Base-by-base conservation (phyloP, 148 eudicot species). In the Fagopyrum esculentum region DNA sequence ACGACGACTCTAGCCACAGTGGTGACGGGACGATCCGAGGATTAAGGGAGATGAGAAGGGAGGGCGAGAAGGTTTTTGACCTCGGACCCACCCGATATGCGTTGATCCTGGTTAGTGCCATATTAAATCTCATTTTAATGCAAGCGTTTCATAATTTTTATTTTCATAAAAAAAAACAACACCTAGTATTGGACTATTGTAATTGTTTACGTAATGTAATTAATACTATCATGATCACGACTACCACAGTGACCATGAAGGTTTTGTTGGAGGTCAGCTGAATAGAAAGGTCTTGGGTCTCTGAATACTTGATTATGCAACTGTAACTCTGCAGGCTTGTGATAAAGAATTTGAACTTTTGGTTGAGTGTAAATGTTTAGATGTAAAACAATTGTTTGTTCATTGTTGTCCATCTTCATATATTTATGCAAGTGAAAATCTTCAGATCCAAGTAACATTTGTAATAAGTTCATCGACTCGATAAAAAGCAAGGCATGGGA, bases 271-370 rank as follows among this genome's bases (percentile, higher is more conserved):
- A 47, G 88, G 79, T 73, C 83, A 80, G 74, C 59, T 91, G 78
- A 87, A 81, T 75, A 81, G 97, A 82, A 95, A 92, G 85, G 73
- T 92, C 71, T 78, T 90, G 50, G 78, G 78, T 75, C 84, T 80
- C 56, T 82, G 48, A 68, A 4, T 50, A 13, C 29, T 5, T 71
- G 73, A 13, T 71, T n/a, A 48, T 45, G 51, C 9, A 3, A 71
- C 54, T 45, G 6, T 0, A 6, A 11, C 29, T 26, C 3, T 44
- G 48, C 72, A 15, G 22, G 49, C 72, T 6, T 5, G 10, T 71
- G 50, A 48, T 17, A 71, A 46, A 46, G 73, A 2, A 45, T 8
- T 15, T 46, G 17, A 71, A 6, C 29, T 13, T 29, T 71, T 71
- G 73, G 17, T 64, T n/a, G 17, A 64, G 70, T 64, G 70, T 64